phyloP scores from a whole-genome alignment of 1,284 basidiomycete genomes.

The Ceratobasidium theobromae region DNA sequence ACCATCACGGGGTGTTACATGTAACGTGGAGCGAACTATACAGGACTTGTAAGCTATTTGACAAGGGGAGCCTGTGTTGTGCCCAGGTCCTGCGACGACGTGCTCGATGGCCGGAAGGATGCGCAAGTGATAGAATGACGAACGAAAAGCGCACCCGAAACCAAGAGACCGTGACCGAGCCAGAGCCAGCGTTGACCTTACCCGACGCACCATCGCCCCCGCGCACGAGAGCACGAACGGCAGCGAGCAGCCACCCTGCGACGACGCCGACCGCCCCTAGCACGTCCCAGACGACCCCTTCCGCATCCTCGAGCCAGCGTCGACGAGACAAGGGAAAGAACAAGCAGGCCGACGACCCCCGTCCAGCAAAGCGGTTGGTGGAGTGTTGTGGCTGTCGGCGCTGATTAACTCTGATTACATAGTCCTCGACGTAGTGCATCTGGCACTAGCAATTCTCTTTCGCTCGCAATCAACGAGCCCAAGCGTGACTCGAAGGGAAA shows the following conservation, averaged over 20 bases:
- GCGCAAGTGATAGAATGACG: slow-evolving; percentile 30
- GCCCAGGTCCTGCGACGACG: background rate
- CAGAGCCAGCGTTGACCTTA: background rate
- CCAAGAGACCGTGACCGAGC: slow-evolving; percentile 20
- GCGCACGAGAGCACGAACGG: slow-evolving; percentile 23
- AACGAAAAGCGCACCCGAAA: slow-evolving; percentile 29
- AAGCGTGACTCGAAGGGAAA: slow-evolving; percentile 60
- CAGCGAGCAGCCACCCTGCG: background rate
- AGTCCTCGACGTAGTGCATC: slow-evolving; percentile 14
- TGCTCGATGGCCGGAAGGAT: slow-evolving; percentile 25
- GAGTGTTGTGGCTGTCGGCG: background rate
- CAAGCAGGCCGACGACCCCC: slow-evolving; percentile 22
- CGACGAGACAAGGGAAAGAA: slow-evolving; percentile 22
- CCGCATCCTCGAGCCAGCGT: background rate
- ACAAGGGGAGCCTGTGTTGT: background rate
- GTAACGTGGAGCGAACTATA: background rate
- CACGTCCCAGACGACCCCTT: background rate
- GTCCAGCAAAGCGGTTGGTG: slow-evolving; percentile 23
- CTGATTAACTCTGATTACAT: background rate
- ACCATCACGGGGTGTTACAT: background rate
- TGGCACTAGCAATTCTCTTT: slow-evolving; percentile 15
- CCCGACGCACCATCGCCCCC: slow-evolving; percentile 15
- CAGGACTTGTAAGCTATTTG: slow-evolving; percentile 3
- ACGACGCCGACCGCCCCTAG: background rate
- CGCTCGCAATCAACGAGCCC: slow-evolving; percentile 65